Conservation (phyloP, 2,329 filamentous ascomycete genomes). For the Parafenestella ontariensis region DNA sequence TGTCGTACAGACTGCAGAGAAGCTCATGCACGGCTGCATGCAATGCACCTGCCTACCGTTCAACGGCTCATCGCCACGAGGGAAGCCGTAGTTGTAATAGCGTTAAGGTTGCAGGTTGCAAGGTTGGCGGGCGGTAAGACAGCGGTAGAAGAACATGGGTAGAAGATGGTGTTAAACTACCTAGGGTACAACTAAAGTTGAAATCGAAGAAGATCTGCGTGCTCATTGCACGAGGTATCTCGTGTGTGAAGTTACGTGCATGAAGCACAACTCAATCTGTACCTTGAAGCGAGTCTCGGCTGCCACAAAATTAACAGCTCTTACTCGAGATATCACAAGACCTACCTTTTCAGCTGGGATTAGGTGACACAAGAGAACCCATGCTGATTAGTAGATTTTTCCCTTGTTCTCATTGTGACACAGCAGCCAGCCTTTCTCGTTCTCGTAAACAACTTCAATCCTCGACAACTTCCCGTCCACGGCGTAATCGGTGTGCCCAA, state of each 20-base stretch:
- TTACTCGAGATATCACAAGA: background rate
- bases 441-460: constrained; percentile 3
- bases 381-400: constrained; percentile 2
- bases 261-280: constrained; percentile 1
- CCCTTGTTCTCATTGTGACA: constrained; percentile 1
- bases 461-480: constrained; percentile 8
- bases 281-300: background rate
- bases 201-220: background rate
- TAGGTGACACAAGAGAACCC: background rate
- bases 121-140: too few species aligned
- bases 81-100: background rate
- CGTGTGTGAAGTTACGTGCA: background rate
- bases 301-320: background rate
- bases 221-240: background rate
- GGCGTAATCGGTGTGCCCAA: constrained; percentile 3
- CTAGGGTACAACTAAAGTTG: background rate
- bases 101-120: background rate
- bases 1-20: constrained; percentile 6
- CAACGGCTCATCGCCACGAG: constrained; percentile 8
- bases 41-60: background rate
- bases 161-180: background rate
- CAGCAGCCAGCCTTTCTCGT: constrained; percentile 6
- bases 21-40: background rate
- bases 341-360: constrained; percentile 1
- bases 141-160: constrained; percentile 1